Base-by-base conservation (phyloP, 192 early-diverging fungal genomes). In the Coemansia sp. region DNA sequence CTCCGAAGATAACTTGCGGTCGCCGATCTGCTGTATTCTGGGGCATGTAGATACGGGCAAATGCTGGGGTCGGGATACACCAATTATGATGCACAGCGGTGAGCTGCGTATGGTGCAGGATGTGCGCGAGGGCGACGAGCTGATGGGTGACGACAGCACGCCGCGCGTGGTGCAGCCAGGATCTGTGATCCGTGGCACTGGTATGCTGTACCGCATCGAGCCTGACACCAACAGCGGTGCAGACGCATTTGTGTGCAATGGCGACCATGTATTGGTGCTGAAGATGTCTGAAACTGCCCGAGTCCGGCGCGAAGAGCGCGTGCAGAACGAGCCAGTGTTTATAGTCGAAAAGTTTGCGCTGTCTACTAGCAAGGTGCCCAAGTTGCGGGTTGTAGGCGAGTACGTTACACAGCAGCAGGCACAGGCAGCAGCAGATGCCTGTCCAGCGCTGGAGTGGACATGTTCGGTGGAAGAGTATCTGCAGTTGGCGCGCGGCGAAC, bases 31-130 rank as follows among this genome's bases (percentile, higher is more conserved):
- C 79, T 92, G 90, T 81, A 96, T 99, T 82, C 74, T 99, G 48
- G 97, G 97, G 30, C 97, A 99, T 81, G 97, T 99, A 63, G 97
- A 99, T 73, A 94, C 94, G 6, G 92, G 89, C 61, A 86, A 84
- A 61, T 78, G 71, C 57, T 81, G 70, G 61, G 72, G 65, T 19
- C 53, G 48, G 7, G 64, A 79, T 50, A 82, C 81, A n/a, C 63
- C 66, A 1, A 68, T 82, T 10, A 18, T 79, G 37, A 82, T 82
- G 81, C 49, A 42, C 20, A 76, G 80, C 49, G 81, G 81, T 10
- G 39, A 68, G 0, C 47, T 36, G 1, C 68, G 69, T 42, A 57
- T 38, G 43, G 81, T 82, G 20, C 79, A 82, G 59, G 61, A 64
- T 43, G 60, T 82, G 23, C 21, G 38, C 10, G 61, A 55, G 36